Evolutionary conservation across 306 rosid genomes (phyloP), one percentile per base, ranked within the genome.

Genomic region (Mucuna pruriens): DNA sequence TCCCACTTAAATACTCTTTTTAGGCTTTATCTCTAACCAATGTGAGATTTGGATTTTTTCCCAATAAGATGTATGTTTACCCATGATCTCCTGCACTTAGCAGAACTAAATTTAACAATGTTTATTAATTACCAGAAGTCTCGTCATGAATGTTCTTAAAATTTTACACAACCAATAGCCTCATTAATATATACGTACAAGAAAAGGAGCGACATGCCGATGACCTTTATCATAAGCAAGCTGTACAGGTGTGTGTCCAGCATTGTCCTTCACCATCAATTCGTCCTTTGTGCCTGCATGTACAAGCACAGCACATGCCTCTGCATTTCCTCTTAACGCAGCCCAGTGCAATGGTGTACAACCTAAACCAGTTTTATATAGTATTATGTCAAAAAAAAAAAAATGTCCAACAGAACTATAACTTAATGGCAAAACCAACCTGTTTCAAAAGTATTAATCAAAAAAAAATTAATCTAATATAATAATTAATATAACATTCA

Each of bases 271-370:
- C 88, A 91, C 88, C 74, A 44, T 67, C 71, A 95, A 66, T 84
- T 95, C 99, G 84, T 90, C 83, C 88, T 95, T 95, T 25, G 91
- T 83, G 84, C 99, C 96, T 9, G 97, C 88, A 85, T 95, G 97
- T 62, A 95, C 94, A 84, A 95, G 99, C 68, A 95, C 92, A 40
- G 97, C 86, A 44, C 99, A 95, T 31, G 86, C 97, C 83, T 95
- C 98, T 80, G 90, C 61, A 64, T 90, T 61, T 80, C 98, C 99
- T 68, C 86, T 61, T 83, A 87, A 57, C 63, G 96, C 94, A 87
- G 98, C 98, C 99, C 98, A 95, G 81, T 95, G 99, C 93, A 95
- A 77, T 0, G 99, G 98, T 19, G 99, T 90, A 88, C 97, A 90
- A 83, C 99, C 99, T 93, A 82, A 60, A 74, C 52, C 74, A 72